Evolutionary conservation across 768 basidiomycete species (phyloP).

Genomic region (Dacryopinax primogenitus): DNA sequence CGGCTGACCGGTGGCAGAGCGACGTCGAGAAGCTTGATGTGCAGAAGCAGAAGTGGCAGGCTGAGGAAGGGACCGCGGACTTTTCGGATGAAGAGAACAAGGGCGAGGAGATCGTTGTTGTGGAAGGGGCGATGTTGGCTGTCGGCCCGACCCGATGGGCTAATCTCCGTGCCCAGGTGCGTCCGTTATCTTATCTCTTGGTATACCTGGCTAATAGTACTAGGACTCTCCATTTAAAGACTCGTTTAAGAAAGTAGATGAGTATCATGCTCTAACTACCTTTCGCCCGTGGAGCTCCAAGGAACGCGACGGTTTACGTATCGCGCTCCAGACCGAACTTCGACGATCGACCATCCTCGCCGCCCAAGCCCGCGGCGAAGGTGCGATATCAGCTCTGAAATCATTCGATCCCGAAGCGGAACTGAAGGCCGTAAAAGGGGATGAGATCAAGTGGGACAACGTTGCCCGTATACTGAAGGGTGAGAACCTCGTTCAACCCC

Average conservation of each 20-base stretch:
- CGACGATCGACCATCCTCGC: neutral
- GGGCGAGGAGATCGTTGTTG: neutral
- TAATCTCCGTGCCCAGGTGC: neutral
- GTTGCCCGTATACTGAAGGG: neutral
- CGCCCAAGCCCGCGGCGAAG: neutral
- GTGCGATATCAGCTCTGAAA: neutral
- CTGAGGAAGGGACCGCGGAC: neutral
- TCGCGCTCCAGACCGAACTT: neutral
- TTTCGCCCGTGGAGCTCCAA: neutral
- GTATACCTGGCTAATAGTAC: neutral
- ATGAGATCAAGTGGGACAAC: neutral
- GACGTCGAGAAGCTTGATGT: neutral
- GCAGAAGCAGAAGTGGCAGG: neutral
- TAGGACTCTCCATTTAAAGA: neutral
- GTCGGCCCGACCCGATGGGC: neutral
- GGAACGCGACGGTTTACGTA: neutral
- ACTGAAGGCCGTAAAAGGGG: neutral
- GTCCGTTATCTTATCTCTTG: neutral
- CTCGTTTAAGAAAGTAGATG: neutral
- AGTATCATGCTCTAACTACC: neutral
- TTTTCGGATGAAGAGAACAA: neutral
- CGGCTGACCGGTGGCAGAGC: neutral
- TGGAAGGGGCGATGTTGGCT: neutral
- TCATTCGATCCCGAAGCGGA: neutral
- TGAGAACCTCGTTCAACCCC: neutral